Conservation (phyloP, 1,284 basidiomycete species). For the Mrakiaceae sp. region DNA sequence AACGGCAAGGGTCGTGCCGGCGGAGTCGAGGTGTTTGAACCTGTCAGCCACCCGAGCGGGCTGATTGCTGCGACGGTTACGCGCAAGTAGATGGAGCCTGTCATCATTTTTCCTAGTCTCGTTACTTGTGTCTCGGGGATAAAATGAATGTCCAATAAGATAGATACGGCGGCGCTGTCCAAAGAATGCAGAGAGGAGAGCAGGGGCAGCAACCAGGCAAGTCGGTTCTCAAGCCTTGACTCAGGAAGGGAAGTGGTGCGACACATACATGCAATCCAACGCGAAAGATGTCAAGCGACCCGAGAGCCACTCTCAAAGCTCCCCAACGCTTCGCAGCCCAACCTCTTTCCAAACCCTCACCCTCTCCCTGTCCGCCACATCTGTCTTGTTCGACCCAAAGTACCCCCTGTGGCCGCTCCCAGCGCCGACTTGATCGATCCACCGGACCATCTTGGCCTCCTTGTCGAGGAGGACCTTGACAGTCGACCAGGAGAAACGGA, state of each 20-base stretch:
- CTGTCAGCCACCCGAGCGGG: slow-evolving; percentile 55
- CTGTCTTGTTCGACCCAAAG: slow-evolving; percentile 30
- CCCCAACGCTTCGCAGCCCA: slow-evolving; percentile 52
- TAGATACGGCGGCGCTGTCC: too few species aligned
- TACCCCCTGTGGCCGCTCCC: slow-evolving; percentile 63
- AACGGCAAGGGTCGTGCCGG: slow-evolving; percentile 46
- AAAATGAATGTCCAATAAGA: too few species aligned
- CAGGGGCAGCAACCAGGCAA: too few species aligned
- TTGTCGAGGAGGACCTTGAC: slow-evolving; percentile 79
- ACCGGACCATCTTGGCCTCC: slow-evolving; percentile 60
- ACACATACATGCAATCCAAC: too few species aligned
- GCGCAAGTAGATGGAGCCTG: slow-evolving; percentile 25
- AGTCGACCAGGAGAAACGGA: slow-evolving; percentile 92
- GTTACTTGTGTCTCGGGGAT: too few species aligned
- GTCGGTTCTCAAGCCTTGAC: too few species aligned
- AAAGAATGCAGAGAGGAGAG: too few species aligned
- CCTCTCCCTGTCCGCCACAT: slow-evolving; percentile 53
- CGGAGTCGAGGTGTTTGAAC: slow-evolving; percentile 69
- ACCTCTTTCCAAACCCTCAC: slow-evolving; percentile 60
- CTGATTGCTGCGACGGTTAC: slow-evolving; percentile 39
- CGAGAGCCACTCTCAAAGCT: slow-evolving; percentile 25
- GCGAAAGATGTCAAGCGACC: too few species aligned
- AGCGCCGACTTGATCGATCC: slow-evolving; percentile 43
- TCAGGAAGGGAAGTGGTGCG: too few species aligned
- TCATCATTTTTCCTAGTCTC: too few species aligned